phyloP scores from a whole-genome alignment of 2,329 filamentous ascomycete species.

The Pyrenochaeta sp. region DNA sequence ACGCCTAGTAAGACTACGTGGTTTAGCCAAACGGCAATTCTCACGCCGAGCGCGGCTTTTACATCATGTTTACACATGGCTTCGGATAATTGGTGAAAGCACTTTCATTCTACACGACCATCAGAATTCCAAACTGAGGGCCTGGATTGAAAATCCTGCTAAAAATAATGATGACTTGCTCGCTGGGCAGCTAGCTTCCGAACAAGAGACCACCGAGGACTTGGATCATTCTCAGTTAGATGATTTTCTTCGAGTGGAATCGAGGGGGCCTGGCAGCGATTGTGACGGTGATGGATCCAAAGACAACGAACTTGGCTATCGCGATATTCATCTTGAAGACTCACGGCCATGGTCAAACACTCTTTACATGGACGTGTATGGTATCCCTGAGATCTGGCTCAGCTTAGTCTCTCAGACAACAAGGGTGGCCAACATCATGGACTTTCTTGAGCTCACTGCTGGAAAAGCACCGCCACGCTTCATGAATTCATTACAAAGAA shows the following conservation, averaged over 20 bases:
- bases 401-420: constrained; percentile 55
- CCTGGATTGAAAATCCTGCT: constrained; percentile 12
- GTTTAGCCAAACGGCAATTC: constrained; percentile 47
- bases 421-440: constrained; percentile 48
- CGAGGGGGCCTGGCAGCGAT: constrained; percentile 46
- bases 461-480: constrained; percentile 17
- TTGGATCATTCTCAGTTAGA: constrained; percentile 43
- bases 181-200: not conserved
- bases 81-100: constrained; percentile 25
- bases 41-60: constrained; percentile 54
- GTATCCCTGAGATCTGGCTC: constrained; percentile 54
- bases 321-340: constrained; percentile 48
- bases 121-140: constrained; percentile 10
- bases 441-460: constrained; percentile 16
- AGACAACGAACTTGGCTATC: constrained; percentile 37
- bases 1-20: constrained; percentile 51
- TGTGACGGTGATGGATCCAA: constrained; percentile 50
- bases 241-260: constrained; percentile 50
- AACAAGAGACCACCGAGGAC: constrained; percentile 10
- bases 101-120: constrained; percentile 44
- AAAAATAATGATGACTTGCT: constrained; percentile 1
- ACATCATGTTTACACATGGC: constrained; percentile 44
- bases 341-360: constrained; percentile 36
- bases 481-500: constrained; percentile 18
- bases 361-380: constrained; percentile 52